Conservation (phyloP, 2,329 filamentous ascomycete species). For the Aspergillus fumigatiaffinis region DNA sequence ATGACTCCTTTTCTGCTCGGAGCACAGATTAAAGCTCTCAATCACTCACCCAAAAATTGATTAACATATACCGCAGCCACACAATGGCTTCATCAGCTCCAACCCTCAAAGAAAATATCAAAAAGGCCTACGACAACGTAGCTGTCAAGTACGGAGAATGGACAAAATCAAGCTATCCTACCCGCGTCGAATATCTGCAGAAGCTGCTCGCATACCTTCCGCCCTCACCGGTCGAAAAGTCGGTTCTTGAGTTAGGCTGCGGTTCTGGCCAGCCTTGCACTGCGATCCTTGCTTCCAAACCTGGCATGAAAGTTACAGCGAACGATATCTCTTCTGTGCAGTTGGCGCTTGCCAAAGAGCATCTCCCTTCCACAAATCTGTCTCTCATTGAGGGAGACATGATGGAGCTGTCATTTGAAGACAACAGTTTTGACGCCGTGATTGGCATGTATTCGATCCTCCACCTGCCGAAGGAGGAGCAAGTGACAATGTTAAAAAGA, state of each 20-base stretch:
- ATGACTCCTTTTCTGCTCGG: not conserved
- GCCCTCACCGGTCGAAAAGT: not conserved
- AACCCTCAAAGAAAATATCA: not conserved
- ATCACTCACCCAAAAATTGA: not conserved
- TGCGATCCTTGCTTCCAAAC: slow-evolving; percentile 14
- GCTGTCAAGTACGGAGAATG: slow-evolving; percentile 35
- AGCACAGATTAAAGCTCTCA: not conserved
- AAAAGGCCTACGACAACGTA: slow-evolving; percentile 35
- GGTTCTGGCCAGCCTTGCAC: slow-evolving; percentile 37
- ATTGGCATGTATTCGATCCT: slow-evolving; percentile 54
- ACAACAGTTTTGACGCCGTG: slow-evolving; percentile 45
- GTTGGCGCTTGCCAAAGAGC: slow-evolving; percentile 31
- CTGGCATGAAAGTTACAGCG: slow-evolving; percentile 30
- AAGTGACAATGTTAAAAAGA: slow-evolving; percentile 44
- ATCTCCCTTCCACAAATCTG: slow-evolving; percentile 18
- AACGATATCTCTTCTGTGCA: slow-evolving; percentile 44
- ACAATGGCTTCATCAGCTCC: not conserved
- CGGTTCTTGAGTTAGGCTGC: slow-evolving; percentile 41
- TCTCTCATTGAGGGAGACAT: slow-evolving; percentile 40
- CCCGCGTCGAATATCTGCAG: slow-evolving; percentile 30
- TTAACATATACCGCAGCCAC: too few species aligned
- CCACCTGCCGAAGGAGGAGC: slow-evolving; percentile 52
- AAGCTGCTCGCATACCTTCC: slow-evolving; percentile 22
- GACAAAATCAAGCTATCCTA: slow-evolving; percentile 23
- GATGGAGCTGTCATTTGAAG: slow-evolving; percentile 34